Evolutionary conservation across 1,284 basidiomycete genomes (phyloP).

Genomic region (Microbotryomycetes sp.): DNA sequence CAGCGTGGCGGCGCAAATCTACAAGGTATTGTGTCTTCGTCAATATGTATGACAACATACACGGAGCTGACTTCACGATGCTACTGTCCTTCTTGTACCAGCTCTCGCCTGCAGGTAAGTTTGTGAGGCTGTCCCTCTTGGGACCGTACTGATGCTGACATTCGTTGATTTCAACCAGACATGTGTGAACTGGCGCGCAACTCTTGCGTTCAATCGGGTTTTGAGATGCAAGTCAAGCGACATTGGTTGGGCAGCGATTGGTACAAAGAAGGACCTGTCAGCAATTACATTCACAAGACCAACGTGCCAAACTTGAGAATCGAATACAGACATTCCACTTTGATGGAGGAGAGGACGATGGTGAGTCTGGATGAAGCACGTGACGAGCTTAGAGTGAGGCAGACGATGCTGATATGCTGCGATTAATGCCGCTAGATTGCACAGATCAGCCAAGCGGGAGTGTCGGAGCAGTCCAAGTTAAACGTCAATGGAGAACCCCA

Average conservation of each 20-base stretch:
- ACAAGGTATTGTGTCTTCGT: slow-evolving; percentile 1
- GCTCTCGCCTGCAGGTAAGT: slow-evolving; percentile 53
- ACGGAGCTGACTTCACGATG: no score
- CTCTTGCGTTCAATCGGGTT: slow-evolving; percentile 92
- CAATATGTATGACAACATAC: slow-evolving; percentile 7
- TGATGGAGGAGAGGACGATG: slow-evolving; percentile 62
- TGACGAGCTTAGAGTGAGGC: background rate
- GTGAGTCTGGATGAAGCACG: slow-evolving; percentile 12
- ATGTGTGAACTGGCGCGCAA: slow-evolving; percentile 88
- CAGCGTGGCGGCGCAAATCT: slow-evolving; percentile 81
- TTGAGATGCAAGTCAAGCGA: slow-evolving; percentile 97
- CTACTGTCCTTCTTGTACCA: slow-evolving; percentile 66
- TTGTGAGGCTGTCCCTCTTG: background rate
- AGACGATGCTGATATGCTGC: background rate
- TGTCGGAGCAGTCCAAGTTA: background rate
- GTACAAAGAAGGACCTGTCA: slow-evolving; percentile 78
- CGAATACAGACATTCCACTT: slow-evolving; percentile 78
- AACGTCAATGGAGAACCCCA: background rate
- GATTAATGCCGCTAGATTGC: no score
- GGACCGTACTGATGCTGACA: slow-evolving; percentile 55
- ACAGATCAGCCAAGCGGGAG: slow-evolving; percentile 2
- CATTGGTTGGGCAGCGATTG: slow-evolving; percentile 91
- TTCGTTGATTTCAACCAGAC: slow-evolving; percentile 38
- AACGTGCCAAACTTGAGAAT: slow-evolving; percentile 91
- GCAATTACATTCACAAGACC: slow-evolving; percentile 91